Evolutionary conservation across 164 flowering plant genomes (phyloP).

Genomic region (Taxillus chinensis): DNA sequence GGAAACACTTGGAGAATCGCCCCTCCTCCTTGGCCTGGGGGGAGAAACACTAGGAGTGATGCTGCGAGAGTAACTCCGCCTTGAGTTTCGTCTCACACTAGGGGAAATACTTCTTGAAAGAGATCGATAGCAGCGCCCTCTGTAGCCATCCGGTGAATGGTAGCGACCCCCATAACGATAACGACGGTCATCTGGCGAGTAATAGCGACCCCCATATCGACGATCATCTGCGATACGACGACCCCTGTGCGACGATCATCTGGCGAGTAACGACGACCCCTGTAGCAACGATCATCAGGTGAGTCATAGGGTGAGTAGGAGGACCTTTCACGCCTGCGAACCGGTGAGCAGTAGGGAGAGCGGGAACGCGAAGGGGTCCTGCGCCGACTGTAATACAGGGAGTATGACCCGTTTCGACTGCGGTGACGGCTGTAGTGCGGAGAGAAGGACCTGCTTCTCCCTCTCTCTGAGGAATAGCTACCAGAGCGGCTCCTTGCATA

Average conservation of each 20-base stretch:
- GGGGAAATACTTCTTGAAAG: slow-evolving; percentile 20
- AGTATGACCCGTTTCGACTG: slow-evolving; percentile 17
- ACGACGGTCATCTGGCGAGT: slow-evolving; percentile 20
- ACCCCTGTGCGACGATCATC: slow-evolving; percentile 1
- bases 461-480: slow-evolving; percentile 33
- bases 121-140: slow-evolving; percentile 20
- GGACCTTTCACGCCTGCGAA: slow-evolving; percentile 19
- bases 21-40: slow-evolving; percentile 16
- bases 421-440: slow-evolving; percentile 18
- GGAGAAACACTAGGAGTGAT: slow-evolving; percentile 4
- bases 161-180: too few relatives aligned
- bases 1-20: slow-evolving; percentile 21
- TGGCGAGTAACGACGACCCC: neutral
- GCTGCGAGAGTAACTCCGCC: slow-evolving; percentile 17
- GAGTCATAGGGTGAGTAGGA: slow-evolving; percentile 17
- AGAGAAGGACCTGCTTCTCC: slow-evolving; percentile 25
- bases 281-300: slow-evolving; percentile 5
- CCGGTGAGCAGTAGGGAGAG: slow-evolving; percentile 37
- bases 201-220: too few relatives aligned
- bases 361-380: slow-evolving; percentile 24
- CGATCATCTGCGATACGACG: slow-evolving; percentile 12
- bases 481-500: slow-evolving; percentile 32
- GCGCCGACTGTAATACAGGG: slow-evolving; percentile 13
- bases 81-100: slow-evolving; percentile 13
- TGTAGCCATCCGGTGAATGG: neutral